phyloP scores from a whole-genome alignment of 441 rosid species.

The Erysimum cheiri region DNA sequence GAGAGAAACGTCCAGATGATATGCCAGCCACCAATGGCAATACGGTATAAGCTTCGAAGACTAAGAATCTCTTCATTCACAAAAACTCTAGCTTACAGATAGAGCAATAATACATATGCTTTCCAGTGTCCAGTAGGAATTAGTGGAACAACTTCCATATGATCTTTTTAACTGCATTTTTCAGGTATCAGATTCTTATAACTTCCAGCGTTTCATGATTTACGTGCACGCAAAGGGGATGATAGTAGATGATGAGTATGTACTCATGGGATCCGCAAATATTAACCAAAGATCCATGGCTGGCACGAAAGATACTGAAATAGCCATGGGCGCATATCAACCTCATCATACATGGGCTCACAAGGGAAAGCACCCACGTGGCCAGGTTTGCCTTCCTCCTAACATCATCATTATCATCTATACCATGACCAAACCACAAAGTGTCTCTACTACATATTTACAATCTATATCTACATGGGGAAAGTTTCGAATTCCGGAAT shows the following conservation, averaged over 20 bases:
- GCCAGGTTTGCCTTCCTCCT: conserved; percentile 60
- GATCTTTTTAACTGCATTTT: conserved; percentile 2
- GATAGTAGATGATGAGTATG: conserved; percentile 93
- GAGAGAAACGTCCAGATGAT: conserved; percentile 57
- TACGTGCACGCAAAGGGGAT: conserved; percentile 97
- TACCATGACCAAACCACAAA: conserved; percentile 17
- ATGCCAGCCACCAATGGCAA: conserved; percentile 46
- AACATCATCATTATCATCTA: conserved; percentile 3
- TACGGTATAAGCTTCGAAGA: conserved; percentile 49
- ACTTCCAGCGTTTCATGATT: conserved; percentile 74
- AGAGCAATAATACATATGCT: not conserved
- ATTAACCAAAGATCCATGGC: conserved; percentile 99
- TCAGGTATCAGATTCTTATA: conserved; percentile 74
- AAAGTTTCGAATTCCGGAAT: not conserved
- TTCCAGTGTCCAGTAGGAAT: not conserved
- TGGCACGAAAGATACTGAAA: conserved; percentile 90
- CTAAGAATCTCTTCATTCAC: conserved; percentile 6
- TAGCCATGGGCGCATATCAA: conserved; percentile 97
- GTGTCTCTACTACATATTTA: not conserved
- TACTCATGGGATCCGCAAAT: conserved; percentile 91
- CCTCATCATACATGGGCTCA: conserved; percentile 75
- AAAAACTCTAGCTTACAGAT: not conserved
- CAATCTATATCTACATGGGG: not conserved
- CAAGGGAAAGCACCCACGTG: conserved; percentile 69
- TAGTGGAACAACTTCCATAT: conserved; percentile 18